Evolutionary conservation across 345 rosid species (phyloP).

Genomic region (Rhizophora mangle): DNA sequence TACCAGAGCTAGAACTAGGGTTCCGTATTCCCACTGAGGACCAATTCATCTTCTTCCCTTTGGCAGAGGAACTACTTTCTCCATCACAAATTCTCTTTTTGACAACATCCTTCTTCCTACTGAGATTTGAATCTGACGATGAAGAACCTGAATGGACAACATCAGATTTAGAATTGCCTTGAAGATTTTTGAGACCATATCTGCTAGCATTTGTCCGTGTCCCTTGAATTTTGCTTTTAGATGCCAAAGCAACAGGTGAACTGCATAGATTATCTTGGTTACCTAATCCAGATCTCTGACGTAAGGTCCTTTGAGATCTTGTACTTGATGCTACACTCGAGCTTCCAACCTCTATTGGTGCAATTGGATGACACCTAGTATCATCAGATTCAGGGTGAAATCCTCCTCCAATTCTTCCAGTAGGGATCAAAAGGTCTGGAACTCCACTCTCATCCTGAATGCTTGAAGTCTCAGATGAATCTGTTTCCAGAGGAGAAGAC

Average conservation of each 20-base stretch:
- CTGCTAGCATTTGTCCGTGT: conserved; percentile 34
- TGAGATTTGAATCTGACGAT: conserved; percentile 45
- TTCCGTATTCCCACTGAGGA: conserved; percentile 38
- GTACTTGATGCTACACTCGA: conserved; percentile 48
- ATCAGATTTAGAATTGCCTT: conserved; percentile 55
- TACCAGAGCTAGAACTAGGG: conserved; percentile 40
- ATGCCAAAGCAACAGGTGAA: conserved; percentile 37
- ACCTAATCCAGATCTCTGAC: conserved; percentile 42
- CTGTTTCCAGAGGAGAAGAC: conserved; percentile 37
- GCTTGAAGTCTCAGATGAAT: conserved; percentile 69
- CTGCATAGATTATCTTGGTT: conserved; percentile 33
- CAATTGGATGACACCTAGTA: conserved; percentile 26
- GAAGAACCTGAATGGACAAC: conserved; percentile 45
- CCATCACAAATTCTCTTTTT: conserved; percentile 57
- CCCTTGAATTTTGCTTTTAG: conserved; percentile 43
- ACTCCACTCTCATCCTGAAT: conserved; percentile 51
- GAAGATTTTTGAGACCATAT: conserved; percentile 44
- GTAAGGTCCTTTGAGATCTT: conserved; percentile 41
- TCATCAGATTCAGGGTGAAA: conserved; percentile 30
- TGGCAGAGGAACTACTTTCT: conserved; percentile 62
- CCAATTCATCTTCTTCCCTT: conserved; percentile 54
- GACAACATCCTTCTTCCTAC: conserved; percentile 37
- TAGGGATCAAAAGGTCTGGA: conserved; percentile 21
- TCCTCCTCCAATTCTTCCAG: conserved; percentile 24
- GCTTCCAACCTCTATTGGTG: conserved; percentile 40